A percentile compares a stretch with the other conserved stretches of the same genome.
Evolutionary conservation across 1,284 basidiomycete genomes (phyloP).

Genomic region (Meira miltonrushii): DNA sequence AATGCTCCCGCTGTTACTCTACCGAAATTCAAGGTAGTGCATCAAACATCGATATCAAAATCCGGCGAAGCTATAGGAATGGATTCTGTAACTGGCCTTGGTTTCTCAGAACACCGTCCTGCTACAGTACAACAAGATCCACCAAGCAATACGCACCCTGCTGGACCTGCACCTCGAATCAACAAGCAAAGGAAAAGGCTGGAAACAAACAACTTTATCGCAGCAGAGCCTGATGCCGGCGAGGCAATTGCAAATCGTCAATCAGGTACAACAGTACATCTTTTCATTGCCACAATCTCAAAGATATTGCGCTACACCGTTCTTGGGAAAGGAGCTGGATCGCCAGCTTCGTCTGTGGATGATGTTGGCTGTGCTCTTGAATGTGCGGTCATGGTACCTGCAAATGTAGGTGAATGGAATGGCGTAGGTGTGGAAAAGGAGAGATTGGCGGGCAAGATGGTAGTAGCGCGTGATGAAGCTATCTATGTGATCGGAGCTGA

Average conservation of each 20-base stretch:
- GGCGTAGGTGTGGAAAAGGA: too few relatives aligned
- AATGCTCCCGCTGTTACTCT: slow-evolving; percentile 24
- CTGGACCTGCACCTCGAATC: too few relatives aligned
- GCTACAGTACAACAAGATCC: too few relatives aligned
- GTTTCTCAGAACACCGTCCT: slow-evolving; percentile 63
- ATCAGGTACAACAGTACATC: slow-evolving; percentile 54
- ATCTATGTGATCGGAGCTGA: slow-evolving; percentile 80
- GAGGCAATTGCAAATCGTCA: too few relatives aligned
- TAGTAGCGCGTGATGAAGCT: slow-evolving; percentile 85
- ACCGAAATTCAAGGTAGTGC: slow-evolving; percentile 51
- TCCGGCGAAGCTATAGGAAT: slow-evolving; percentile 21
- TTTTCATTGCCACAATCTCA: slow-evolving; percentile 84
- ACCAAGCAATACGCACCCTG: too few relatives aligned
- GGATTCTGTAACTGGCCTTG: slow-evolving; percentile 89
- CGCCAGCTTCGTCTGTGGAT: slow-evolving; percentile 67
- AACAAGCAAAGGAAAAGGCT: too few relatives aligned
- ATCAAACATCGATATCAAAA: slow-evolving; percentile 23
- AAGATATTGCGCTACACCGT: slow-evolving; percentile 72
- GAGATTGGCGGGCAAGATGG: slow-evolving; percentile 61
- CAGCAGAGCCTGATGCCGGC: too few relatives aligned
- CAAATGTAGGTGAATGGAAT: background rate
- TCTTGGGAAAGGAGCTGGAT: slow-evolving; percentile 67
- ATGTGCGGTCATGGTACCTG: slow-evolving; percentile 61
- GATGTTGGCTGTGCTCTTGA: slow-evolving; percentile 78
- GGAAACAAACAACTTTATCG: too few relatives aligned